These are phyloP conservation scores for Gnomoniopsis sp. DNA, from an alignment of 2,329 filamentous ascomycete species.

Conservation along the genomic window DNA sequence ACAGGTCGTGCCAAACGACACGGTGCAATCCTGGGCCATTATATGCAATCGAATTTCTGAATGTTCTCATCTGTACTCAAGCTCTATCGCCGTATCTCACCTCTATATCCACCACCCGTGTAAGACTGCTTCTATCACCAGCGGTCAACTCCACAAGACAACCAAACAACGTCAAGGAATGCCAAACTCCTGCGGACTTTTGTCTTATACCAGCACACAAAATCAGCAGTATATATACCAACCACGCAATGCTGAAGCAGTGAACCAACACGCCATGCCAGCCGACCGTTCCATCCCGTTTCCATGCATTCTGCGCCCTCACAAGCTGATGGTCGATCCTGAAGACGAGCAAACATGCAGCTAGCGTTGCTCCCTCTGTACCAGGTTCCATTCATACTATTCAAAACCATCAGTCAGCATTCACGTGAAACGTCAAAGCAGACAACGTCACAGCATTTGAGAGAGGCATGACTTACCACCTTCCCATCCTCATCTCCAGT, in stretches of 20 bases:
- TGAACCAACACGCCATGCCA: background rate
- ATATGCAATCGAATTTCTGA: background rate
- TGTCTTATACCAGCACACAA: background rate
- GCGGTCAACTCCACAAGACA: background rate
- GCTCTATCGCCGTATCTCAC: background rate
- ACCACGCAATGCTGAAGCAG: background rate
- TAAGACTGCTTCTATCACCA: background rate
- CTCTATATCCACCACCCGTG: background rate
- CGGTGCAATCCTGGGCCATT: too few species aligned
- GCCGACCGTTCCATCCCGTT: background rate
- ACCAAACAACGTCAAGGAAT: background rate
- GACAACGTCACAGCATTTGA: background rate
- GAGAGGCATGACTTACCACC: conserved; percentile 62
- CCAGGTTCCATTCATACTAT: conserved; percentile 62
- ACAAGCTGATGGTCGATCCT: background rate
- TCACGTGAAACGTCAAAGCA: background rate
- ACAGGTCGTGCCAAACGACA: too few species aligned
- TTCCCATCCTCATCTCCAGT: conserved; percentile 90
- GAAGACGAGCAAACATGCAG: background rate
- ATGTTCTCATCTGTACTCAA: background rate
- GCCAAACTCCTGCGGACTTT: background rate
- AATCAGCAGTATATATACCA: background rate
- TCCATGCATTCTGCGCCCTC: background rate
- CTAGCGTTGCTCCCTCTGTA: conserved; percentile 51
- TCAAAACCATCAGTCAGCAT: background rate